These are phyloP conservation scores for Monosporascus sp. DNA, from an alignment of 2,329 filamentous ascomycete species.

Conservation along the genomic window DNA sequence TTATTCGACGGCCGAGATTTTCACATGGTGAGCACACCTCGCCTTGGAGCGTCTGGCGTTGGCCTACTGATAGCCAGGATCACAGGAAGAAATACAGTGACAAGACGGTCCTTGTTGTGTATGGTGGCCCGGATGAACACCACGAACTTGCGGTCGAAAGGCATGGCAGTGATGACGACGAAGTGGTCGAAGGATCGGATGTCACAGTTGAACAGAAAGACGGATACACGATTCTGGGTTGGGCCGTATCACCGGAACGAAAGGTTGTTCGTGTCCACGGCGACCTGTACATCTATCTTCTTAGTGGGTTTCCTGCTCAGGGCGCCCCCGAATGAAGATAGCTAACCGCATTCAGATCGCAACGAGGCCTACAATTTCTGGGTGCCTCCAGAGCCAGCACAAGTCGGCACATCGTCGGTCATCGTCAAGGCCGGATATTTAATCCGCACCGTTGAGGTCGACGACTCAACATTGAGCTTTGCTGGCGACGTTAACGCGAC, in stretches of 20 bases:
- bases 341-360: constrained; percentile 25
- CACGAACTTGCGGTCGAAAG: constrained; percentile 54
- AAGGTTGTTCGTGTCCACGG: constrained; percentile 29
- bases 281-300: no score
- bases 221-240: constrained; percentile 24
- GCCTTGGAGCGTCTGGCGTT: no score
- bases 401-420: constrained; percentile 25
- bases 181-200: constrained; percentile 15
- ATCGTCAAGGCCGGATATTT: constrained; percentile 63
- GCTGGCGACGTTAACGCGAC: constrained; percentile 70
- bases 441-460: constrained; percentile 52
- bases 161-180: constrained; percentile 17
- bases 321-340: no score
- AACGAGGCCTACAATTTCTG: constrained; percentile 66
- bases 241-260: constrained; percentile 48
- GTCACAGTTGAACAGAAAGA: no score
- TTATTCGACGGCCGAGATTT: constrained; percentile 66
- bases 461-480: constrained; percentile 53
- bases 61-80: no score
- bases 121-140: constrained; percentile 55
- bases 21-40: constrained; percentile 48
- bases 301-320: no score
- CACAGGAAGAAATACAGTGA: no score
- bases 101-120: constrained; percentile 46
- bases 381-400: constrained; percentile 30